Percentiles rank a stretch among this genome's conserved stretches.
Conservation (phyloP, 1,284 basidiomycete genomes). For the Inonotus obliquus region DNA sequence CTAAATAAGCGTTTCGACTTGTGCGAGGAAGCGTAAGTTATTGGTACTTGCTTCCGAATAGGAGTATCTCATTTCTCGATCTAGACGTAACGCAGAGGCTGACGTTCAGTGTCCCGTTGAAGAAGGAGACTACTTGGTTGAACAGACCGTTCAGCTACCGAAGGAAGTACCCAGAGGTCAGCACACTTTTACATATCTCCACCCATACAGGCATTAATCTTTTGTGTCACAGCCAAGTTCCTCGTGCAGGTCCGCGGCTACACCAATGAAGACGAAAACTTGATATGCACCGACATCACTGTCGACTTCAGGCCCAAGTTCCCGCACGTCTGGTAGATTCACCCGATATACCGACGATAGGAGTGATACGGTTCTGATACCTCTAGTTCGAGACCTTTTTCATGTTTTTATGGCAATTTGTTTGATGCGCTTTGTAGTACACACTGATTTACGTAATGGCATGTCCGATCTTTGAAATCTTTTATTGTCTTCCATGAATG, state of each 20-base stretch:
- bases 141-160: constrained; percentile 79
- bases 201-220: not conserved
- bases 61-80: constrained; percentile 14
- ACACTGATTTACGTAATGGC: not conserved
- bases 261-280: constrained; percentile 71
- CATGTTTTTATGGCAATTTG: too few relatives aligned
- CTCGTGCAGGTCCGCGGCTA: constrained; percentile 67
- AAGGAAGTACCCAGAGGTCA: constrained; percentile 85
- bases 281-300: constrained; percentile 77
- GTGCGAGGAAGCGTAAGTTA: constrained; percentile 87
- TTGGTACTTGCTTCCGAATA: not conserved
- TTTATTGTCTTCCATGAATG: not conserved
- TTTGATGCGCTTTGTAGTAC: not conserved
- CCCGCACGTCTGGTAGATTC: constrained; percentile 19
- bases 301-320: constrained; percentile 62
- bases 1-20: constrained; percentile 80
- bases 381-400: not conserved
- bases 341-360: not conserved
- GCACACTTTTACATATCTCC: constrained; percentile 22
- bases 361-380: not conserved
- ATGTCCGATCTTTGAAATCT: not conserved
- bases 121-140: constrained; percentile 62
- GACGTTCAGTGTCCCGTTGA: constrained; percentile 78
- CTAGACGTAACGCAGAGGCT: constrained; percentile 62
- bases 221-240: constrained; percentile 71